Base-by-base conservation (phyloP, 306 rosid species). In the Gillenia trifoliata region DNA sequence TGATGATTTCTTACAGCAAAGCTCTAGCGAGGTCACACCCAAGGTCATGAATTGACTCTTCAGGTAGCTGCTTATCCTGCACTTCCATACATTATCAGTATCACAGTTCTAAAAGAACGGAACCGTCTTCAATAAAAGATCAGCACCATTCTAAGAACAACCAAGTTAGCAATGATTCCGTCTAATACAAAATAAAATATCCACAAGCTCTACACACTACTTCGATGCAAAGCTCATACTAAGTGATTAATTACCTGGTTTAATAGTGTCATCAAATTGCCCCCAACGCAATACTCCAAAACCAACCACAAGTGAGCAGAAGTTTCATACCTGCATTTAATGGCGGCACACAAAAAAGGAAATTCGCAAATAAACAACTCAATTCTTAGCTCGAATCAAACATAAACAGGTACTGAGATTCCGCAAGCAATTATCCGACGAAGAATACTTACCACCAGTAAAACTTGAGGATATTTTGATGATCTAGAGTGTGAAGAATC, bases 291-390 rank as follows among this genome's bases (percentile, higher is more conserved):
- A 66, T 92, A 94, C 86, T 94, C 99, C 83, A 94, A 81, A 60
- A 94, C 93, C 77, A 94, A 82, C 99, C 99, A 94, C 80, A 94
- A 71, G 84, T 94, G 99, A 82, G 99, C 99, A 54, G 97, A 90
- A 38, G 97, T 94, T 86, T 92, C 97, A 59, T 94, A 94, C 99
- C 99, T 94, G 52, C 52, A 15, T 45, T 45, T 15, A 59, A 38
- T 11, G 3, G 65, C 8, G 49, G 33, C 73, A 25, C 28, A 54
- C 54, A 0, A 70, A 22, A 70, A 8, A 54, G 30, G 16, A 78
- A 65, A 64, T 40, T 59, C 33, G 1, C n/a, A n/a, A 31, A 30
- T 2, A 30, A 13, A 56, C 9, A 20, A 57, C 16, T 17, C 43
- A 19, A 6, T 23, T 3, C 3, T 63, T 68, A 34, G 50, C 40